Conservation (phyloP, 345 rosid genomes). For the Sonneratia caseolaris region DNA sequence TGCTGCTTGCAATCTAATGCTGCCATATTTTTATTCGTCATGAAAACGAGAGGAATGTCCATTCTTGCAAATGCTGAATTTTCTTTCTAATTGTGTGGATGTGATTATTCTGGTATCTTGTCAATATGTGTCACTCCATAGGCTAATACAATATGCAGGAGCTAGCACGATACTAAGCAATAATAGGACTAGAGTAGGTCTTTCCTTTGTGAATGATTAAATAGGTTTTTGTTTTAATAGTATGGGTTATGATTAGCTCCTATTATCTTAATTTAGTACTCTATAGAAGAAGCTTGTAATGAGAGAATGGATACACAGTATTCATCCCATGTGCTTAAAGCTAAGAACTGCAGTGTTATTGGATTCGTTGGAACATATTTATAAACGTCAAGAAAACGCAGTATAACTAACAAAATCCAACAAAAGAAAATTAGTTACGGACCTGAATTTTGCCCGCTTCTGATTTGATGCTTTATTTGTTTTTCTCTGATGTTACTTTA, state of each 20-base stretch:
- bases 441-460: not conserved
- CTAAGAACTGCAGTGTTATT: slow-evolving; percentile 1
- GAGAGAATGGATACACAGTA: not conserved
- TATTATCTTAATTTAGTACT: not conserved
- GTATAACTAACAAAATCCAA: not conserved
- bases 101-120: not conserved
- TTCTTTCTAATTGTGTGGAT: not conserved
- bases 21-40: not conserved
- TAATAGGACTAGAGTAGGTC: not conserved
- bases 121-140: not conserved
- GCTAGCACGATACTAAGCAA: not conserved
- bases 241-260: slow-evolving; percentile 1
- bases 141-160: not conserved
- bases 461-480: not conserved
- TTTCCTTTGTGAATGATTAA: not conserved
- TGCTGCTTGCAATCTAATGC: not conserved
- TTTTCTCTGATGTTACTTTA: not conserved
- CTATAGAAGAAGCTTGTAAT: not conserved
- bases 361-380: not conserved
- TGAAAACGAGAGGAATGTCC: not conserved
- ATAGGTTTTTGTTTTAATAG: not conserved
- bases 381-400: not conserved
- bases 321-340: slow-evolving; percentile 2
- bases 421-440: not conserved
- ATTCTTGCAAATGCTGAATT: not conserved